A percentile compares a stretch with the other conserved stretches of the same genome.
phyloP scores from a whole-genome alignment of 768 basidiomycete species.

The Pilatotrama ljubarskyi region DNA sequence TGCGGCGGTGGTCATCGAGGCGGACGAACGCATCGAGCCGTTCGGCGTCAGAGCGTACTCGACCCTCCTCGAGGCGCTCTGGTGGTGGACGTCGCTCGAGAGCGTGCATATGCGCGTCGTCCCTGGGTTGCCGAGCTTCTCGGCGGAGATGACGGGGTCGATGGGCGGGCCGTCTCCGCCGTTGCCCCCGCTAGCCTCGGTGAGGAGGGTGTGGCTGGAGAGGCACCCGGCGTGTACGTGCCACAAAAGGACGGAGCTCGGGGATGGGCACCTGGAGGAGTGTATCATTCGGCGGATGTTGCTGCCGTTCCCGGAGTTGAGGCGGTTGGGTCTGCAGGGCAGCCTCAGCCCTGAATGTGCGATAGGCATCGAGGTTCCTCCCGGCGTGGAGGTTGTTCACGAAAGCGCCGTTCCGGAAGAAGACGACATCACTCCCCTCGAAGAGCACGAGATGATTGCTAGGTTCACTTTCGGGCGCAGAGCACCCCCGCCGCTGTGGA shows the following conservation, averaged over 20 bases:
- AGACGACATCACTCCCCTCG: background rate
- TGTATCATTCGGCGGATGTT: background rate
- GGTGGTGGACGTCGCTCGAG: conserved; percentile 11
- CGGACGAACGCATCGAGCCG: background rate
- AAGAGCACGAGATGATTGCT: background rate
- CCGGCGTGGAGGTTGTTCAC: background rate
- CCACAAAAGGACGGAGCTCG: background rate
- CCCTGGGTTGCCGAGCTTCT: background rate
- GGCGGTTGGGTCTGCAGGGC: background rate
- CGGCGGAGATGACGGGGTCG: background rate
- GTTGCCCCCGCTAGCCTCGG: background rate
- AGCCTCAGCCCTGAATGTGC: background rate
- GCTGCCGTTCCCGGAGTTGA: background rate
- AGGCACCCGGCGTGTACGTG: background rate
- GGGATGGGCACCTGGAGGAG: no score
- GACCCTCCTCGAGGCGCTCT: conserved; percentile 5
- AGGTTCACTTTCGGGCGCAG: background rate
- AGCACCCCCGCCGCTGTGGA: background rate
- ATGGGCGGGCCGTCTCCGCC: background rate
- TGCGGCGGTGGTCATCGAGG: background rate
- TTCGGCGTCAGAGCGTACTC: background rate
- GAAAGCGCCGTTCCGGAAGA: background rate
- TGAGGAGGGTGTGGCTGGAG: conserved; percentile 1
- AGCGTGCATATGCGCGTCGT: background rate
- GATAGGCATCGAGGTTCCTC: background rate